Base-by-base conservation (phyloP, 1,284 basidiomycete species). In the Vanrija humicola region DNA sequence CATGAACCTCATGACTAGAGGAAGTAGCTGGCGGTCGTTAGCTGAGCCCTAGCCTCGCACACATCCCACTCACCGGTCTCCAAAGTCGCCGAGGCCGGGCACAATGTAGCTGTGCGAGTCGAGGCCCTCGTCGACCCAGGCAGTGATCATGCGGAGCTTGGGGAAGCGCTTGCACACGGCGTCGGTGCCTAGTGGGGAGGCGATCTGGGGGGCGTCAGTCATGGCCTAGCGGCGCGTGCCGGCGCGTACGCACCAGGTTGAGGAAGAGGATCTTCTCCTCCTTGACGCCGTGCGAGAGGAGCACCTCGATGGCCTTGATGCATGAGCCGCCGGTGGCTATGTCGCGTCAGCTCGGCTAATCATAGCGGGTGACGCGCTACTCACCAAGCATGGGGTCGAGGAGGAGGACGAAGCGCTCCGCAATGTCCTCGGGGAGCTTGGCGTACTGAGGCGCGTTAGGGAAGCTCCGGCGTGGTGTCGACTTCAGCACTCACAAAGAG, bases 331-430 rank as follows among this genome's bases (percentile, higher is more conserved):
- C 95, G 0, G 95, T 98, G 0, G 95, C 93, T 93, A 63, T 8
- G 15, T 38, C 10, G 14, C 6, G 21, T 39, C 23, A 38, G 28
- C 46, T 34, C n/a, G 29, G 29, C 19, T 9, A 18, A 38, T 8
- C 10, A 12, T n/a, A 8, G 23, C 21, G 29, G 16, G 39, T 25
- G 21, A 18, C 16, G 8, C 5, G 21, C 21, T 14, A 66, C 84
- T 52, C 69, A 91, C 91, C 91, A 42, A 98, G 85, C 95, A 98
- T 98, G 1, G 95, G 95, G 74, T 98, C 95, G 15, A 98, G 84
- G 15, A 98, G 83, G 38, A 98, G 84, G 47, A 95, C 91, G 76
- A 95, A 98, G 52, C 95, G 86, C 40, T 84, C 80, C 0, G 88
- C 84, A 57, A 98, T 97, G 73, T 98, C 95, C 69, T 88, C 88